phyloP scores from a whole-genome alignment of 148 eudicot species.

The Simmondsia chinensis region DNA sequence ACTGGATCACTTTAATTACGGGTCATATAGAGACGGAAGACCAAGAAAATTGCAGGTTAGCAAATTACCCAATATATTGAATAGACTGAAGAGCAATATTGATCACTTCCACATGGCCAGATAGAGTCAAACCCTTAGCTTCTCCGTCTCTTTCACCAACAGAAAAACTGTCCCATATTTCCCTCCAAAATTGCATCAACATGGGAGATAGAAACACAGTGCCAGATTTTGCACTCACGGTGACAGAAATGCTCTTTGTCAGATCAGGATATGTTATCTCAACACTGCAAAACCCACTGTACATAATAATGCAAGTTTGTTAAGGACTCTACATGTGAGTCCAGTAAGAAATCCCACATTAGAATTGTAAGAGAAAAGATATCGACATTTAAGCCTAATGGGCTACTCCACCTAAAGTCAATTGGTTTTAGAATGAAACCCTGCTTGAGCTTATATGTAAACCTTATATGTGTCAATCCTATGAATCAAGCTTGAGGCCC shows the following conservation, averaged over 20 bases:
- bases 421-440: too few relatives aligned
- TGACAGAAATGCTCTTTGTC: constrained; percentile 53
- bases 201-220: constrained; percentile 52
- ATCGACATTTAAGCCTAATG: too few relatives aligned
- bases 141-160: constrained; percentile 28
- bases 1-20: too few relatives aligned
- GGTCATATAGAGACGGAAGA: too few relatives aligned
- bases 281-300: constrained; percentile 75
- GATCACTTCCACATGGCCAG: constrained; percentile 64
- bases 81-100: constrained; percentile 72
- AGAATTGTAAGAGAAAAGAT: too few relatives aligned
- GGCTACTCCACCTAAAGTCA: too few relatives aligned
- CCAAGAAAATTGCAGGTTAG: background rate
- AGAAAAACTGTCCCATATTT: constrained; percentile 42
- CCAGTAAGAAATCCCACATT: too few relatives aligned
- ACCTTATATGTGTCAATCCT: too few relatives aligned
- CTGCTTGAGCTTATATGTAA: too few relatives aligned
- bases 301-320: too few relatives aligned
- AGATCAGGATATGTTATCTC: constrained; percentile 57
- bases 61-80: constrained; percentile 69
- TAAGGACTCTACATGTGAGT: too few relatives aligned
- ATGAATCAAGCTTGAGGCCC: too few relatives aligned
- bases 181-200: constrained; percentile 71
- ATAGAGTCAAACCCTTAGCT: constrained; percentile 30
- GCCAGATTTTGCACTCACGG: constrained; percentile 49